Evolutionary conservation across 495 filamentous ascomycete species (phyloP), one percentile per base, ranked within the genome.

Genomic region (Recurvomyces mirabilis): DNA sequence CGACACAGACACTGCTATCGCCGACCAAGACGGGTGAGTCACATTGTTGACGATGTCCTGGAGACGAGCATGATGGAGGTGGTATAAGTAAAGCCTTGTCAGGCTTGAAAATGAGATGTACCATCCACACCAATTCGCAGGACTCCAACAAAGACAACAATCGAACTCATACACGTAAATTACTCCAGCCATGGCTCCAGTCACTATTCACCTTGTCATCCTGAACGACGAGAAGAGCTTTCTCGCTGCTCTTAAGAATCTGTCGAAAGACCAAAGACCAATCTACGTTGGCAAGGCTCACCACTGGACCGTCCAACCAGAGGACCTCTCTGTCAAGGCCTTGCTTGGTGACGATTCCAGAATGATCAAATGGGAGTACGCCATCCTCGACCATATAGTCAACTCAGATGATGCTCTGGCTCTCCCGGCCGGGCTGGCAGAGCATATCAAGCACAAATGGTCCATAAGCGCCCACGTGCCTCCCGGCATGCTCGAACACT

Each of bases 401-500:
- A 20, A n/a, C 34, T 21, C 2, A 6, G 23, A 19, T 2, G 29
- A 44, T 12, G 34, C 41, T 4, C 24, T 38, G 1, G 9, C 34
- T 22, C 19, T 47, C 1, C 44, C 44, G 11, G 12, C 13, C 10
- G 26, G n/a, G 11, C 20, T 47, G n/a, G 15, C 2, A 4, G 4
- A 9, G 9, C 31, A 30, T 9, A 26, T 47, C 17, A 4, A 22
- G 28, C 5, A 23, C 17, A 40, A 30, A 40, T 47, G 44, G 44
- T 47, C 35, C 25, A 32, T 47, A n/a, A n/a, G n/a, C n/a, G n/a
- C n/a, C n/a, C n/a, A n/a, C 34, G 26, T n/a, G 26, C 32, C 44
- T 7, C 5, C 44, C 14, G 22, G 5, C 22, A 10, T 39, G 5
- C 20, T 20, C 28, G 44, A 47, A 13, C 14, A 30, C 18, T 12